Evolutionary conservation across 1,284 basidiomycete species (phyloP), one percentile per base, ranked within the genome.

Genomic region (Boletus semigastroideus): DNA sequence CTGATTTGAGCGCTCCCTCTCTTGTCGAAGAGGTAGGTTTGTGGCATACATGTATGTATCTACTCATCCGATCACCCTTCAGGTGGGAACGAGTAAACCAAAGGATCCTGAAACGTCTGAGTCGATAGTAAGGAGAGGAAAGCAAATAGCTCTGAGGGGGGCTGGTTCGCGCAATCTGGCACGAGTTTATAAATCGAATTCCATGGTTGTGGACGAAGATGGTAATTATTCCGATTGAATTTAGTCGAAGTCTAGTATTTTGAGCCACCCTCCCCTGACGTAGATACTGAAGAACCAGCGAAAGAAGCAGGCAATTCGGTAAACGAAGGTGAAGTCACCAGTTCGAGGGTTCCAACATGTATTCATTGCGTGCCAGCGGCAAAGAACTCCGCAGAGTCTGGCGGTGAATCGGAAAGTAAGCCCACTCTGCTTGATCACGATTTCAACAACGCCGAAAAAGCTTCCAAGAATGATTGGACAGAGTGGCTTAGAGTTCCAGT

Each of bases 401-500:
- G 19, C 44, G 13, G 16, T 33, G 31, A 12, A 25, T 43, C 47
- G 28, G 50, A 30, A 42, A 25, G 65, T 67, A 54, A 52, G 62
- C 9, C 10, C 4, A 5, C 41, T 17, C 13, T 6, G n/a, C 14
- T 42, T n/a, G 7, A 42, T 47, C 12, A 7, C 36, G 16, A 28
- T 43, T 13, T 45, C 38, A 49, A 50, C 62, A 46, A 66, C 54
- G 9, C 42, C 48, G 20, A 46, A 48, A 51, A 51, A 66, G 54
- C 14, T 33, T 37, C 6, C 1, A 40, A 48, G 47, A 31, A 11
- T 44, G 42, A 22, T 22, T 22, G 22, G 22, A 22, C 22, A 37
- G 41, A 51, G 9, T 30, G 40, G 30, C 6, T 8, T 42, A 46
- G 34, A 25, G 5, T 27, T 19, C 17, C 51, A 0, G 38, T 22